phyloP scores from a whole-genome alignment of 768 basidiomycete genomes.

The Phylloporus rhodoxanthus region DNA sequence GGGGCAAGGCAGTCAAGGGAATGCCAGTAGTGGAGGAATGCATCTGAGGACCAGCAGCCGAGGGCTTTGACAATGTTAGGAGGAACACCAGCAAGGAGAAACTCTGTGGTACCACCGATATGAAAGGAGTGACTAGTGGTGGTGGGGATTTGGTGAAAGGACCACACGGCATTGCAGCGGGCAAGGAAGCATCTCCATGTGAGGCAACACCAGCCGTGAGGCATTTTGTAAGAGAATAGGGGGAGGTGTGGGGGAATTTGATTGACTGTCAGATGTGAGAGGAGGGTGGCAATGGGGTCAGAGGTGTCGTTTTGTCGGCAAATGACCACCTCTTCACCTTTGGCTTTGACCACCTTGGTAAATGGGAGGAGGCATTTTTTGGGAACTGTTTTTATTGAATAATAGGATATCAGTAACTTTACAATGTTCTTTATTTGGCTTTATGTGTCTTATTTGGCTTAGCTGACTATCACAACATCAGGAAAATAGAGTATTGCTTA shows the following conservation, averaged over 20 bases:
- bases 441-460: no score
- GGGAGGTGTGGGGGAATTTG: neutral
- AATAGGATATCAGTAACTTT: no score
- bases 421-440: no score
- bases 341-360: conserved; percentile 8
- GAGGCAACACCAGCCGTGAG: conserved; percentile 8
- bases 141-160: neutral
- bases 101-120: conserved; percentile 31
- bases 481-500: no score
- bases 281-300: conserved; percentile 15
- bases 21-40: no score
- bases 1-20: no score
- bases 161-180: conserved; percentile 28
- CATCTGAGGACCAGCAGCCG: no score
- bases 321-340: conserved; percentile 32
- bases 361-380: conserved; percentile 2
- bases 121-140: conserved; percentile 30
- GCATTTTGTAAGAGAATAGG: neutral
- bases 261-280: conserved; percentile 8
- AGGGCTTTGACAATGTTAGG: conserved; percentile 24
- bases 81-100: conserved; percentile 26
- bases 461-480: no score
- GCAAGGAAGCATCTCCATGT: conserved; percentile 15
- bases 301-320: conserved; percentile 21
- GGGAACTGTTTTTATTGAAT: neutral